phyloP scores from a whole-genome alignment of 2,329 filamentous ascomycete genomes.

The Penicillium verrucosum region DNA sequence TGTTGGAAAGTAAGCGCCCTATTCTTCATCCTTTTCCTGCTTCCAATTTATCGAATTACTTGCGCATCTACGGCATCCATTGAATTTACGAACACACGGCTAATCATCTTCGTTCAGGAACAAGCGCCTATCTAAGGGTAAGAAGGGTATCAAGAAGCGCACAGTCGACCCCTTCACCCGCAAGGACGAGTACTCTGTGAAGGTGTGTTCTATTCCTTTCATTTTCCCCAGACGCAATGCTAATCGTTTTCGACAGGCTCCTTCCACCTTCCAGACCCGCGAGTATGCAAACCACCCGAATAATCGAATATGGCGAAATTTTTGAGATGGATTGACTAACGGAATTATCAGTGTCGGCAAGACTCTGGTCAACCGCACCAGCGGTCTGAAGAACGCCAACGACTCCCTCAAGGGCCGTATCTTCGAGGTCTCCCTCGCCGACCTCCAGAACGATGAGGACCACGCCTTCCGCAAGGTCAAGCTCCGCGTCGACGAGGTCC shows the following conservation, averaged over 20 bases:
- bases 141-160: slow-evolving; percentile 99
- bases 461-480: slow-evolving; percentile 99
- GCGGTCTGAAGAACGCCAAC: slow-evolving; percentile 99
- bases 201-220: slow-evolving; percentile 55
- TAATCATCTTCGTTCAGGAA: slow-evolving; percentile 60
- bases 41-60: slow-evolving; percentile 6
- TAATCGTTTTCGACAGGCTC: slow-evolving; percentile 59
- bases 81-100: slow-evolving; percentile 11
- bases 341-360: slow-evolving; percentile 79
- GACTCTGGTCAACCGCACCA: slow-evolving; percentile 98
- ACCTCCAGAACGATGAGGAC: slow-evolving; percentile 99
- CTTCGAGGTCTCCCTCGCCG: slow-evolving; percentile 97
- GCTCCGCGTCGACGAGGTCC: slow-evolving; percentile 96
- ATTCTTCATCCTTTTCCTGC: slow-evolving; percentile 8
- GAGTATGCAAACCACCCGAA: slow-evolving; percentile 66
- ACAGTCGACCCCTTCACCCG: slow-evolving; percentile 94
- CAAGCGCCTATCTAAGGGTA: slow-evolving; percentile 99
- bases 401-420: slow-evolving; percentile 98
- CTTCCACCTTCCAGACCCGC: slow-evolving; percentile 90
- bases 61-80: slow-evolving; percentile 1
- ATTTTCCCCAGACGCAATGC: not conserved
- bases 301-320: not conserved
- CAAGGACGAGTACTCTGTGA: slow-evolving; percentile 99
- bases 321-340: slow-evolving; percentile 15
- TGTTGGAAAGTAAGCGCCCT: slow-evolving; percentile 66